These are phyloP conservation scores for Eimeria falciformis DNA, from an alignment of 169 alveolate species.

Conservation along the genomic window DNA sequence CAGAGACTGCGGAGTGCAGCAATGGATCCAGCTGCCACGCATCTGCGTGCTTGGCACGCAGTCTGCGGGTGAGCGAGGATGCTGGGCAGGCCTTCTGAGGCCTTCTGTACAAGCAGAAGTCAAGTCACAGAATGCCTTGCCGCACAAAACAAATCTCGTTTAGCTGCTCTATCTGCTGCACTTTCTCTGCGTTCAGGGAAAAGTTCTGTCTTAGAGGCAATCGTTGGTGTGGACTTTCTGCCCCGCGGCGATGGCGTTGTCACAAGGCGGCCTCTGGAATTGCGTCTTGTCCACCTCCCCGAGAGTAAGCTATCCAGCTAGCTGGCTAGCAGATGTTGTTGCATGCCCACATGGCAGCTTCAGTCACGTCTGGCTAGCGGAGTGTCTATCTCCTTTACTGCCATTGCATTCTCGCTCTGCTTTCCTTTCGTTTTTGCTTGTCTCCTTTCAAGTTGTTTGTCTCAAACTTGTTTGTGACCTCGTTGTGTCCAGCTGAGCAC, in stretches of 20 bases:
- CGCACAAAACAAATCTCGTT: not conserved
- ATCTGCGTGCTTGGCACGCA: slow-evolving; percentile 76
- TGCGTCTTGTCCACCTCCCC: slow-evolving; percentile 93
- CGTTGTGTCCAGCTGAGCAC: slow-evolving; percentile 74
- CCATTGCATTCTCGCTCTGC: no score
- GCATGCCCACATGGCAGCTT: no score
- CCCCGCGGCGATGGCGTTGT: slow-evolving; percentile 99
- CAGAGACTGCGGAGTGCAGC: slow-evolving; percentile 94
- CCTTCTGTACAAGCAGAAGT: not conserved
- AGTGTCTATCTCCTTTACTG: no score
- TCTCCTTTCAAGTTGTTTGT: no score
- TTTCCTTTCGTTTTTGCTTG: no score
- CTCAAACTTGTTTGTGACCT: not conserved
- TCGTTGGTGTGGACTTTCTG: slow-evolving; percentile 97
- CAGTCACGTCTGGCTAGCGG: no score
- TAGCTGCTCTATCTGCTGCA: not conserved
- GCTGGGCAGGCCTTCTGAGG: not conserved
- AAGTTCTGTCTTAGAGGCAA: slow-evolving; percentile 96
- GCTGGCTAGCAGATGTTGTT: not conserved
- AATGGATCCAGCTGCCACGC: slow-evolving; percentile 90
- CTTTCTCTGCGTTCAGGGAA: slow-evolving; percentile 84
- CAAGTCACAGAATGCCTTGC: not conserved
- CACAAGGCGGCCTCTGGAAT: slow-evolving; percentile 99
- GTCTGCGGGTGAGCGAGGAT: slow-evolving; percentile 43
- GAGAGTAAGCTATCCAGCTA: slow-evolving; percentile 79